phyloP scores from a whole-genome alignment of 495 filamentous ascomycete genomes.

The Mytilinidion resinicola region DNA sequence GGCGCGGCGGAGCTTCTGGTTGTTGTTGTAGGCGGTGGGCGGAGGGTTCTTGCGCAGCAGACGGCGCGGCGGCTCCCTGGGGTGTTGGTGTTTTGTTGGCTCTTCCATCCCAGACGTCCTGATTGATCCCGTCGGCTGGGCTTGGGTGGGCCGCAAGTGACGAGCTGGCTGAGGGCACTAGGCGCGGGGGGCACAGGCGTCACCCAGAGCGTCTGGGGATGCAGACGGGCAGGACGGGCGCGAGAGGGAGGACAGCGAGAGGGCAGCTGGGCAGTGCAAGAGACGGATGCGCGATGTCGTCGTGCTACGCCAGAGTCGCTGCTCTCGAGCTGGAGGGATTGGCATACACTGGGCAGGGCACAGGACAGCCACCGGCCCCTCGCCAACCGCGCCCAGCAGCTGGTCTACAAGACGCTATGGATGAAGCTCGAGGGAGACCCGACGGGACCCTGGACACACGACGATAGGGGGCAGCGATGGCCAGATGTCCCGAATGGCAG shows the following conservation, averaged over 20 bases:
- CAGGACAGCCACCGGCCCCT: neutral
- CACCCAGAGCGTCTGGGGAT: neutral
- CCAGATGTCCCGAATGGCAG: too few species aligned
- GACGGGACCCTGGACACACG: too few species aligned
- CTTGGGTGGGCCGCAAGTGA: neutral
- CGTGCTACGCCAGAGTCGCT: neutral
- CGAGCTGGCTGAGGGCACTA: neutral
- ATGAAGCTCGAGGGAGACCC: too few species aligned
- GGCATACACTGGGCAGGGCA: neutral
- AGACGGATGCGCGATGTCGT: neutral
- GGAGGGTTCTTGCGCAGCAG: slow-evolving; percentile 6
- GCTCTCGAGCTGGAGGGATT: too few species aligned
- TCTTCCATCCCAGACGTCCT: slow-evolving; percentile 2
- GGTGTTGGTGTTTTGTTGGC: neutral
- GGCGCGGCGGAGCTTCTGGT: slow-evolving; percentile 8
- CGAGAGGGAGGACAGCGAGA: too few species aligned
- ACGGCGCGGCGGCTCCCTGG: neutral
- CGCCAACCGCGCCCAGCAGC: neutral
- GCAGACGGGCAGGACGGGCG: too few species aligned
- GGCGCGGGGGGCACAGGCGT: neutral
- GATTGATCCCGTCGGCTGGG: neutral
- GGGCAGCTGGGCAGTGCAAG: too few species aligned
- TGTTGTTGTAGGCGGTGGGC: slow-evolving; percentile 13
- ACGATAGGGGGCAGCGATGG: too few species aligned
- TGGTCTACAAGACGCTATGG: too few species aligned